Evolutionary conservation across 495 filamentous ascomycete species (phyloP).

Genomic region (Penicillium samsonianum): DNA sequence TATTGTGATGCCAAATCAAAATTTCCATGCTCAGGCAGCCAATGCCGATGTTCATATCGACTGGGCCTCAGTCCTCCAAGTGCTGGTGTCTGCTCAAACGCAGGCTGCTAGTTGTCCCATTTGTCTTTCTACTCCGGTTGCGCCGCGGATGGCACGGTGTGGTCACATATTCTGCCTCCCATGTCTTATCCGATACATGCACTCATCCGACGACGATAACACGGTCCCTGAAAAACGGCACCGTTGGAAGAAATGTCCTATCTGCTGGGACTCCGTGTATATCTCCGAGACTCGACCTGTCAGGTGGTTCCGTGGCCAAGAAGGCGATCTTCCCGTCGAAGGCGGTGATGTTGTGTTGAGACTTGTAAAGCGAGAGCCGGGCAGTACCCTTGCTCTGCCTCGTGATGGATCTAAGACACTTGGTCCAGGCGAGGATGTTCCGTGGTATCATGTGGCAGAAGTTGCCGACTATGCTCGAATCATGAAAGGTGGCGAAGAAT

Average conservation of each 20-base stretch:
- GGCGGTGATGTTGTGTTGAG: slow-evolving; percentile 88
- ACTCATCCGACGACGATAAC: slow-evolving; percentile 69
- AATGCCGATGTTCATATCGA: slow-evolving; percentile 91
- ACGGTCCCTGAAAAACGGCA: slow-evolving; percentile 66
- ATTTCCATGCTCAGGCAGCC: slow-evolving; percentile 75
- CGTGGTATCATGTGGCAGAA: slow-evolving; percentile 92
- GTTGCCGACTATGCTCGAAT: slow-evolving; percentile 93
- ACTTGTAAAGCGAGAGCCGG: slow-evolving; percentile 73
- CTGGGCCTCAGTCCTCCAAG: slow-evolving; percentile 87
- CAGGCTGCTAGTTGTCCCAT: slow-evolving; percentile 90
- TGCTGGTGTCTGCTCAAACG: slow-evolving; percentile 85
- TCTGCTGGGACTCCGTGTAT: slow-evolving; percentile 90
- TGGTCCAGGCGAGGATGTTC: slow-evolving; percentile 69
- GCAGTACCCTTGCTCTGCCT: slow-evolving; percentile 83
- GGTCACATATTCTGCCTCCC: slow-evolving; percentile 97
- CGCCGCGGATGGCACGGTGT: slow-evolving; percentile 95
- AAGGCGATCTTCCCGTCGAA: slow-evolving; percentile 72
- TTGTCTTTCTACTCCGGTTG: slow-evolving; percentile 85
- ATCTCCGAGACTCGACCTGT: slow-evolving; percentile 87
- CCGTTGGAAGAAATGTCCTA: slow-evolving; percentile 93
- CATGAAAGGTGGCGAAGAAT: slow-evolving; percentile 90
- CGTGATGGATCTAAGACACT: slow-evolving; percentile 76
- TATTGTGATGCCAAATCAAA: slow-evolving; percentile 79
- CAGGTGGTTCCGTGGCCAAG: slow-evolving; percentile 87
- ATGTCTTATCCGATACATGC: slow-evolving; percentile 95